Base-by-base conservation (phyloP, 768 basidiomycete species). In the Termitomyces sp. region DNA sequence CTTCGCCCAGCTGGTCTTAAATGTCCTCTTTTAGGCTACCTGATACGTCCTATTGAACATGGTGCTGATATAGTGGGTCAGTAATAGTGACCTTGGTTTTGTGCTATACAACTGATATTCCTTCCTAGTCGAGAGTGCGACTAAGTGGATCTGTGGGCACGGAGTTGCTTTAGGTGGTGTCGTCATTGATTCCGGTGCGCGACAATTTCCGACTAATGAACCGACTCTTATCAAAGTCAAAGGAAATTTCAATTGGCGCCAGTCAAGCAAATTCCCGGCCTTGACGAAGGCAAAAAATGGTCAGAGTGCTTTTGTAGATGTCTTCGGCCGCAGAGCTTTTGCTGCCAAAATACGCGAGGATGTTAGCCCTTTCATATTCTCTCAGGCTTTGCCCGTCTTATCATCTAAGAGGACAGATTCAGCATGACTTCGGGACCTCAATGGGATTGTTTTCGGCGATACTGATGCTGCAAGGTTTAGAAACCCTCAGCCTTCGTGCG, bases 11-110 rank as follows among this genome's bases (percentile, higher is more conserved):
- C 7, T 18, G 2, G 35, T n/a, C 57, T 15, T 49, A n/a, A 36
- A 33, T 36, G 32, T 18, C 38, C 16, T 11, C 28, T 57, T 0
- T 22, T 16, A 57, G 56, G 81, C 35, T 93, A 90, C 67, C 79
- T 92, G 56, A 76, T 88, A 60, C 78, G 80, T 0, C 92, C 91
- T 2, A 85, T 92, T 62, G 79, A 85, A 22, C 79, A 83, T 65
- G 92, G 92, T n/a, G 91, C 92, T 0, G 90, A 58, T 51, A 58
- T 58, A 20, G 49, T 58, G n/a, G 49, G 46, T 51, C 18, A 50
- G 57, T 6, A 24, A 13, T 18, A 35, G 33, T 35, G 36, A 35
- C 15, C 13, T 16, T 46, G 6, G 4, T 28, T 35, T 45, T 45
- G 44, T 45, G 20, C 2, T 45, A 11, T 12, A 20, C 9, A 12